A percentile compares a stretch with the other conserved stretches of the same genome.
Evolutionary conservation across 225 moss, liverwort and hornwort species (phyloP).

Genomic region (Polytrichum formosum): DNA sequence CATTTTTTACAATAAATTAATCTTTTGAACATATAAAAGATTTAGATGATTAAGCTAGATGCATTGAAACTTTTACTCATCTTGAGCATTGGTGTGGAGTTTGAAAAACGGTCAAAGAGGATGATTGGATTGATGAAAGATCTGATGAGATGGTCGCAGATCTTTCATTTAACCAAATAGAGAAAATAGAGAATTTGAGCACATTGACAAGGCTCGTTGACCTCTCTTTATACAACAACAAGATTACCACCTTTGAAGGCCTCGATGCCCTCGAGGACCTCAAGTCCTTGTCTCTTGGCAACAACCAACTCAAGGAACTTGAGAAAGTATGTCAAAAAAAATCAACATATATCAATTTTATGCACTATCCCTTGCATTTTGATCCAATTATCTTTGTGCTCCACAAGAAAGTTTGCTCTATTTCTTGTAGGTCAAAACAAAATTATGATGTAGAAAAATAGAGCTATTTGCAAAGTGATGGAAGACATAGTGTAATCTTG

Average conservation of each 20-base stretch:
- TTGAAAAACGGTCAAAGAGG: neutral
- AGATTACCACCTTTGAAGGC: conserved; percentile 64
- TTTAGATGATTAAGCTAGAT: no score
- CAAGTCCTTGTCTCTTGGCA: conserved; percentile 70
- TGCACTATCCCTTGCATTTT: no score
- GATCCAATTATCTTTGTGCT: no score
- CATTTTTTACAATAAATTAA: no score
- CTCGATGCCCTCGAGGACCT: conserved; percentile 75
- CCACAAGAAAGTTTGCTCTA: no score
- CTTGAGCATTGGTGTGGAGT: neutral
- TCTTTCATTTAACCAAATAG: conserved; percentile 86
- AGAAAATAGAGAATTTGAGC: conserved; percentile 81
- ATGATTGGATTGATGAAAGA: conserved; percentile 14
- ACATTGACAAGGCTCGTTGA: conserved; percentile 65
- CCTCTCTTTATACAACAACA: conserved; percentile 79
- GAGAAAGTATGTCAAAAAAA: conserved; percentile 57
- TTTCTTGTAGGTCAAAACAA: no score
- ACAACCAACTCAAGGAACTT: conserved; percentile 74
- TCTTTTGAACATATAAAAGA: no score
- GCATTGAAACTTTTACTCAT: no score
- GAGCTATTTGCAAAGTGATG: no score
- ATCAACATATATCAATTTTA: neutral
- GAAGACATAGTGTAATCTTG: no score
- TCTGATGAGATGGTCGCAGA: conserved; percentile 47
- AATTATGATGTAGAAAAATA: no score